Evolutionary conservation across 164 flowering plant species (phyloP), one percentile per base, ranked within the genome.

Genomic region (Euptelea pleiosperma): DNA sequence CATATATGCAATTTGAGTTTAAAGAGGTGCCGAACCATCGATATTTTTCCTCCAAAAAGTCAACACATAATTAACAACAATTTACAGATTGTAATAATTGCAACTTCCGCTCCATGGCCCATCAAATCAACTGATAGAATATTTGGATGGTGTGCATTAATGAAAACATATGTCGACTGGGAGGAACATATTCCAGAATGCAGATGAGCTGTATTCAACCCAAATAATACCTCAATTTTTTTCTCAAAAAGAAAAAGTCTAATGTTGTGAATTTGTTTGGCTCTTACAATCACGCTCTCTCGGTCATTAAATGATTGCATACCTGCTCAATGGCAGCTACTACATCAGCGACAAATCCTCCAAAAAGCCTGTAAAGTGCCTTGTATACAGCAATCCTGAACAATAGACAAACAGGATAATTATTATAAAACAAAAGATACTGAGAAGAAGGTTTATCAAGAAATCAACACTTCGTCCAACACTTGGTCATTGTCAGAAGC

Each of bases 291-390:
- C 11, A 16, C 30, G 3, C 16, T 52, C 9, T 24, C 9, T 42
- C 28, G 11, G 48, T 10, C 15, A 31, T 29, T 39, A 12, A 34
- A 57, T 29, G 12, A 34, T 6, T 40, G 19, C 43, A 24, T 55
- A 93, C 99, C 99, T 85, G 91, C 67, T 94, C 99, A 73, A 94
- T 88, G 51, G 99, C 99, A 66, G 97, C 97, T 26, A 94, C 84
- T 1, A 94, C 99, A 82, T 94, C 99, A 6, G 99, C 84, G 52
- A 90, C 87, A 77, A 88, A 94, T 26, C 99, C 99, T 63, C 99
- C 99, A 74, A 94, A 90, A 58, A 85, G 78, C 73, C 93, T 79
- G 81, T 94, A 94, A 26, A 94, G 84, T 28, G 99, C 99, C 70
- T 94, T 94, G 75, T 94, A 94, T 9, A 94, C 99, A 64, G 97